Evolutionary conservation across 257 asterid genomes (phyloP).

Genomic region (Osmanthus fragrans): DNA sequence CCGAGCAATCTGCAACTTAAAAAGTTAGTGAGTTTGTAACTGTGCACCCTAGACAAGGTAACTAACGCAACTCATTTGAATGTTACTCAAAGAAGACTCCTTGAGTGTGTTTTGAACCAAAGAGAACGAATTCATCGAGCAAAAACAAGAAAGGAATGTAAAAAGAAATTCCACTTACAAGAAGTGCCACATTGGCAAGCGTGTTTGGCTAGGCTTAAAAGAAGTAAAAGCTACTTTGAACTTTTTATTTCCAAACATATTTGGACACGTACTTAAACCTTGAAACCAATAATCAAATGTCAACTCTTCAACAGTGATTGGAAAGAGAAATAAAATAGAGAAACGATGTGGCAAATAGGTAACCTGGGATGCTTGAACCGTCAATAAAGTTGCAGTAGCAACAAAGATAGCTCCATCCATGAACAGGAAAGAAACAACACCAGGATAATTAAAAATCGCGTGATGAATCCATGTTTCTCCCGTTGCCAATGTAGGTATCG

Average conservation of each 20-base stretch:
- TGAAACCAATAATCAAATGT: not conserved
- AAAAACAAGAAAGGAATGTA: not conserved
- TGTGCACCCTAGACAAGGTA: not conserved
- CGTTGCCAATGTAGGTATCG: conserved; percentile 44
- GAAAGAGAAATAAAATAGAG: conserved; percentile 9
- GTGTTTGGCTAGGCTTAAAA: not conserved
- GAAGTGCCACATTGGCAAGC: not conserved
- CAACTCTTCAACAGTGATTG: not conserved
- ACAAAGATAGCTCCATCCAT: conserved; percentile 67
- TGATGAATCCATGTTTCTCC: conserved; percentile 62
- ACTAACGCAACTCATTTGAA: not conserved
- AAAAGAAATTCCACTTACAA: not conserved
- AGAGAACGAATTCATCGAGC: not conserved
- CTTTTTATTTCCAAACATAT: not conserved
- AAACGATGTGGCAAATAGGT: conserved; percentile 20
- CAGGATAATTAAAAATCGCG: conserved; percentile 64
- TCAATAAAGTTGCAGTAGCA: conserved; percentile 57
- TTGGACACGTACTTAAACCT: not conserved
- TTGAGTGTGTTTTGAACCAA: not conserved
- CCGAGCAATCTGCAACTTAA: conserved; percentile 65
- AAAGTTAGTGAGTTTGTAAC: not conserved
- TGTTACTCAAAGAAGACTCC: not conserved
- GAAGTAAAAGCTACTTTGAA: not conserved
- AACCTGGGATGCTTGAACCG: conserved; percentile 75
- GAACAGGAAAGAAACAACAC: conserved; percentile 62